These are phyloP conservation scores for Lactarius hatsudake DNA, from an alignment of 768 basidiomycete species.

Conservation along the genomic window DNA sequence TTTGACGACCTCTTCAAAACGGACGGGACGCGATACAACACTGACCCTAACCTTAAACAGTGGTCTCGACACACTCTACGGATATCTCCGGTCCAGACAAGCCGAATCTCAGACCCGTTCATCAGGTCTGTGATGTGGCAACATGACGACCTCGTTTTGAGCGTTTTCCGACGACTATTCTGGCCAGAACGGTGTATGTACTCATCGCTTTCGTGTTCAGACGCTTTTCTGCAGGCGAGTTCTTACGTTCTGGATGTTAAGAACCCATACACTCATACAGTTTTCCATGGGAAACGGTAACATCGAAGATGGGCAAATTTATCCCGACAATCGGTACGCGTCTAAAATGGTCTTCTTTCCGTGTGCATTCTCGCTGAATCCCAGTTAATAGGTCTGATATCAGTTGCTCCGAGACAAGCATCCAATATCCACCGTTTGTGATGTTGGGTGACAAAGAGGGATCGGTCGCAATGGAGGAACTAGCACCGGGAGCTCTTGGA, in stretches of 20 bases:
- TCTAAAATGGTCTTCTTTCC: neutral
- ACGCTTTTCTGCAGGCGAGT: neutral
- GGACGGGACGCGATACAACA: neutral
- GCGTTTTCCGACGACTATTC: neutral
- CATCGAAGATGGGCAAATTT: neutral
- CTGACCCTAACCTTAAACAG: slow-evolving; percentile 97
- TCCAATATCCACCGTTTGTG: neutral
- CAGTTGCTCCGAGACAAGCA: neutral
- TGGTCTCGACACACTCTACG: slow-evolving; percentile 37
- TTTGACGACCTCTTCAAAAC: neutral
- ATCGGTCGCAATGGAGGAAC: neutral
- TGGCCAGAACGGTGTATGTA: neutral
- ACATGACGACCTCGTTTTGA: neutral
- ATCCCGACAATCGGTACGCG: neutral
- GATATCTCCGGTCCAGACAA: no score
- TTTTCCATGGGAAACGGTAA: neutral
- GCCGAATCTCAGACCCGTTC: no score
- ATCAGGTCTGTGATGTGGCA: neutral
- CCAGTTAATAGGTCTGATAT: neutral
- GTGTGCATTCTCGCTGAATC: neutral
- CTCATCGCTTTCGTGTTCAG: neutral
- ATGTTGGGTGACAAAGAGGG: neutral
- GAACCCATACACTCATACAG: neutral
- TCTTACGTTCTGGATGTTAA: neutral
- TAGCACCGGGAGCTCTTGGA: neutral